Evolutionary conservation across 306 rosid species (phyloP), one percentile per base, ranked within the genome.

Genomic region (Notholithocarpus densiflorus): DNA sequence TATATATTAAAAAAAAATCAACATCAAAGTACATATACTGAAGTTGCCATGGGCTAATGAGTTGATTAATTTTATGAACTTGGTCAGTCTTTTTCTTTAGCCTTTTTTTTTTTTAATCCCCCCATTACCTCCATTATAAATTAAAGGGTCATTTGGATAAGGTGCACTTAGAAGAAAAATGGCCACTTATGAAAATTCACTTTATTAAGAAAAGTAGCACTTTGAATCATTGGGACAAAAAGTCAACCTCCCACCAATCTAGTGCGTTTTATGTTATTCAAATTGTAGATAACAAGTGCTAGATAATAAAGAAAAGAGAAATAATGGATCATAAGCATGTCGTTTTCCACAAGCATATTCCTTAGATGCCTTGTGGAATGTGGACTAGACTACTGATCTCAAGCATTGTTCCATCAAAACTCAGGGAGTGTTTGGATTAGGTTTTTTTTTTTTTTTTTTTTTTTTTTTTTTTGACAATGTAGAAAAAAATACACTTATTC

Each of bases 211-310:
- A 84, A 85, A 75, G 81, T 82, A 66, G 56, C 59, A 57, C 32
- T 54, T 31, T 27, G 64, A 65, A 64, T 74, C 29, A 74, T 84
- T 64, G 24, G 82, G 80, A 40, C 65, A 40, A 34, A 20, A 69
- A 84, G 77, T 85, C 92, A 84, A 84, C 77, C 80, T 82, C 88
- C 90, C 92, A 82, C 90, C 83, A 84, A 34, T 40, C 13, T 61
- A 24, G 73, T 72, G 64, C 80, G 48, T 61, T 54, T 64, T 66
- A 80, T 74, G 64, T 71, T 26, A 60, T 71, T 18, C 11, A 68
- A 61, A 53, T 74, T 37, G 71, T 27, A 55, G 32, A 54, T 9
- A 34, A 64, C 64, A 82, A 73, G 18, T 56, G 17, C 77, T 59
- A 75, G 73, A 76, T 68, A 3, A 68, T n/a, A 2, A 18, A 68